Conservation (phyloP, 495 filamentous ascomycete genomes). For the Amphirosellinia nigrospora region DNA sequence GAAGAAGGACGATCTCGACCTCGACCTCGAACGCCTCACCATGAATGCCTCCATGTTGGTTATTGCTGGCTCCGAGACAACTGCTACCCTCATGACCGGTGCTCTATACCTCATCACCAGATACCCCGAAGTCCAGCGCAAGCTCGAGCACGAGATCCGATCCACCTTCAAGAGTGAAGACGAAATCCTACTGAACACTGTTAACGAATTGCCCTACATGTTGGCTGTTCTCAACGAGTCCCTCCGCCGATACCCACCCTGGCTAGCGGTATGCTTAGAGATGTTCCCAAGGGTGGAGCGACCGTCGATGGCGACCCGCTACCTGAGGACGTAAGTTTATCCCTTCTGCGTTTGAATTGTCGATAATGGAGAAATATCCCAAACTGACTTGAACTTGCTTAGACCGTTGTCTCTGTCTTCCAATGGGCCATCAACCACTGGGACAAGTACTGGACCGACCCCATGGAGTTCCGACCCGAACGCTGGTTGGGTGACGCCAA, state of each 20-base stretch:
- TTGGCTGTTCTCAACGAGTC: conserved; percentile 63
- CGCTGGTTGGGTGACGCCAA: conserved; percentile 49
- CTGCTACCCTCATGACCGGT: conserved; percentile 61
- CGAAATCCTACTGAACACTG: conserved; percentile 59
- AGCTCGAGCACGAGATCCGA: conserved; percentile 59
- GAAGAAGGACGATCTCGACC: conserved; percentile 49
- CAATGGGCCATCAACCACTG: conserved; percentile 55
- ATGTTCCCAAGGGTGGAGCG: conserved; percentile 53
- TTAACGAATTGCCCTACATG: conserved; percentile 59
- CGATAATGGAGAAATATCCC: not conserved
- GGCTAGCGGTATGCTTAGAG: conserved; percentile 52
- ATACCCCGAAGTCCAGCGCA: conserved; percentile 49
- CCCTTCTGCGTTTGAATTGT: not conserved
- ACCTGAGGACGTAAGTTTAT: conserved; percentile 44
- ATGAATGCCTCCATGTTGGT: conserved; percentile 52
- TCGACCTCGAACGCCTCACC: conserved; percentile 44
- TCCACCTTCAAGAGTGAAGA: conserved; percentile 52
- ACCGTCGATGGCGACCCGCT: conserved; percentile 55
- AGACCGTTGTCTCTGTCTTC: conserved; percentile 58
- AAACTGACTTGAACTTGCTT: conserved; percentile 9
- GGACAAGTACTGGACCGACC: conserved; percentile 46
- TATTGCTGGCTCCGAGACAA: conserved; percentile 67
- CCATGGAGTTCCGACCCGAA: conserved; percentile 57
- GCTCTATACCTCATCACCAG: conserved; percentile 59
- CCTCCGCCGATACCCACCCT: conserved; percentile 66